Evolutionary conservation across 306 rosid genomes (phyloP).

Genomic region (Carpinus fangiana): DNA sequence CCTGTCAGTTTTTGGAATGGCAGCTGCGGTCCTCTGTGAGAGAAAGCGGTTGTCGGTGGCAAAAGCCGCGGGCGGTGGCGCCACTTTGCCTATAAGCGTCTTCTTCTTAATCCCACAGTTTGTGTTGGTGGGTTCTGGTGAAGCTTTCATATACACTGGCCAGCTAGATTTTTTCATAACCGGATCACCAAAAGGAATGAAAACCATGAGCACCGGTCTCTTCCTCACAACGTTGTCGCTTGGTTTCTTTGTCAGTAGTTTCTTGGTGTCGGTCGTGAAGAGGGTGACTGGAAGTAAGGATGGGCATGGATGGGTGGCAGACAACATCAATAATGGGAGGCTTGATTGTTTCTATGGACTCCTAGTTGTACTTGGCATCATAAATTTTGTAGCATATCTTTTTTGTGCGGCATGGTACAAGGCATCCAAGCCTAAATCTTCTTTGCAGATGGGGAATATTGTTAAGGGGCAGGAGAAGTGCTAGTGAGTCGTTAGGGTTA

Average conservation of each 20-base stretch:
- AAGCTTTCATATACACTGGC: constrained; percentile 96
- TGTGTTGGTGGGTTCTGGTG: constrained; percentile 85
- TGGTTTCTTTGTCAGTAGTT: constrained; percentile 86
- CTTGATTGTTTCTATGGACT: constrained; percentile 85
- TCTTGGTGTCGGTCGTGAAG: constrained; percentile 69
- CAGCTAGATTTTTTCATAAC: constrained; percentile 97
- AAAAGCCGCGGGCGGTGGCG: constrained; percentile 22
- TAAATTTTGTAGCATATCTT: constrained; percentile 61
- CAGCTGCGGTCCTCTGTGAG: constrained; percentile 63
- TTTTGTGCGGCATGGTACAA: constrained; percentile 62
- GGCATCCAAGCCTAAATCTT: constrained; percentile 49
- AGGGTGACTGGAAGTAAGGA: constrained; percentile 47
- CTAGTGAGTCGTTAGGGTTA: constrained; percentile 13
- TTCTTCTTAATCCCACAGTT: constrained; percentile 82
- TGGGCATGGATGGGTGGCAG: constrained; percentile 85
- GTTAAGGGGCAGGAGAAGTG: constrained; percentile 50
- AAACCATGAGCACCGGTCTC: constrained; percentile 94
- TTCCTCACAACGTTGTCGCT: constrained; percentile 82
- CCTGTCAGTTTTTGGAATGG: constrained; percentile 72
- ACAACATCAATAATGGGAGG: constrained; percentile 69
- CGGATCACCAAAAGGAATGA: constrained; percentile 90
- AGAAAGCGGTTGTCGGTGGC: constrained; percentile 62
- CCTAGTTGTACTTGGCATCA: constrained; percentile 50
- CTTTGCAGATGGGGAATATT: constrained; percentile 39
- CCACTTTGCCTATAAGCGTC: constrained; percentile 69